Conservation (phyloP, 129 eudicot species). For the Ambrosia artemisiifolia region DNA sequence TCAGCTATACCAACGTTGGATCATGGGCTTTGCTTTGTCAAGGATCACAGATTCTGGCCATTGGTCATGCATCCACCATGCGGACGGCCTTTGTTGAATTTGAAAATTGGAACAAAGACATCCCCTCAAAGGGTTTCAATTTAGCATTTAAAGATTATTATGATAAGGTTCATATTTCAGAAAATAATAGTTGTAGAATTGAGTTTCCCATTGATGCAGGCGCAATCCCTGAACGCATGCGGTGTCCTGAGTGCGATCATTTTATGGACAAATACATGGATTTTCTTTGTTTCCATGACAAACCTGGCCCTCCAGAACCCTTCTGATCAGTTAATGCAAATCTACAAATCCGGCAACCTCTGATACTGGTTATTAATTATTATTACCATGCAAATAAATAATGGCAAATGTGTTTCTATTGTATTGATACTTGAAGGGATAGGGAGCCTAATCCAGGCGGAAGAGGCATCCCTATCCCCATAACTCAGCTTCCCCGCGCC, state of each 20-base stretch:
- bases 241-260: conserved; percentile 70
- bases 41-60: conserved; percentile 46
- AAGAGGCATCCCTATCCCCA: no score
- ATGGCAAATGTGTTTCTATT: conserved; percentile 6
- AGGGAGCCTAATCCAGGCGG: no score
- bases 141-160: conserved; percentile 35
- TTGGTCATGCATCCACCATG: conserved; percentile 42
- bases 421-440: not conserved
- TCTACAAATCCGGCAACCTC: not conserved
- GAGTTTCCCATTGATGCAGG: conserved; percentile 54
- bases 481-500: no score
- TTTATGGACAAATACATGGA: conserved; percentile 59
- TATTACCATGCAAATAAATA: conserved; percentile 16
- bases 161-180: conserved; percentile 31
- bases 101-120: conserved; percentile 46
- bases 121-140: conserved; percentile 41
- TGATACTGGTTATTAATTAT: conserved; percentile 10
- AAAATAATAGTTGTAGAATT: conserved; percentile 46
- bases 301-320: conserved; percentile 28
- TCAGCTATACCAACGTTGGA: conserved; percentile 60
- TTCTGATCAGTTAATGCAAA: conserved; percentile 5
- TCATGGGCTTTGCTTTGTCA: conserved; percentile 71
- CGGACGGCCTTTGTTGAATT: conserved; percentile 30
- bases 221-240: conserved; percentile 53
- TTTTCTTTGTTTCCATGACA: conserved; percentile 73